Conservation (phyloP, 768 basidiomycete species). For the Pulveroboletus sp. region DNA sequence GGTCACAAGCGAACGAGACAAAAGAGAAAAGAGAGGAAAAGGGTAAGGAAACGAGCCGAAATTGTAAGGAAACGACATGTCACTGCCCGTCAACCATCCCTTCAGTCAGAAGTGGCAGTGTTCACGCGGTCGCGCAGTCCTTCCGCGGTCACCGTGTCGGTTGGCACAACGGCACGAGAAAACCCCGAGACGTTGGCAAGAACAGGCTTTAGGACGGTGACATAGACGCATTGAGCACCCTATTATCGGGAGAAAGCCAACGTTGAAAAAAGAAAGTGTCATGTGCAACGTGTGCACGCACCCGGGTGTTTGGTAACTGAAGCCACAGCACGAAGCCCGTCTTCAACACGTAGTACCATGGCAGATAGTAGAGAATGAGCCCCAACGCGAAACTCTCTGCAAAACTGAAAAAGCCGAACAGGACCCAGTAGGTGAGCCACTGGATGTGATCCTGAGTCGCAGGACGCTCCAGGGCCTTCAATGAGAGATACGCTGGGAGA, state of each 20-base stretch:
- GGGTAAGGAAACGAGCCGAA: neutral
- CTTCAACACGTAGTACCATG: slow-evolving; percentile 95
- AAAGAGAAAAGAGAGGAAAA: neutral
- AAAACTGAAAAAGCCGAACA: slow-evolving; percentile 93
- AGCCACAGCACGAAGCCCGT: slow-evolving; percentile 88
- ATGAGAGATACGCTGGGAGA: slow-evolving; percentile 91
- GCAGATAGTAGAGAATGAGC: slow-evolving; percentile 83
- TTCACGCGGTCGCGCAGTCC: slow-evolving; percentile 43
- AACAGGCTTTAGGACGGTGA: slow-evolving; percentile 72
- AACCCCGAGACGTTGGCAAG: slow-evolving; percentile 57
- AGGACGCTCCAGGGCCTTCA: slow-evolving; percentile 91
- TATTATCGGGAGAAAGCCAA: slow-evolving; percentile 27
- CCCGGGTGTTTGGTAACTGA: slow-evolving; percentile 79
- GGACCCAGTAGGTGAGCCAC: slow-evolving; percentile 98
- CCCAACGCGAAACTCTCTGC: slow-evolving; percentile 81
- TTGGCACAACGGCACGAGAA: slow-evolving; percentile 39
- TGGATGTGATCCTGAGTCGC: slow-evolving; percentile 80
- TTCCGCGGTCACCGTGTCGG: slow-evolving; percentile 49
- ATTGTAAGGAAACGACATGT: no score
- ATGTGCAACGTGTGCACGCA: slow-evolving; percentile 38
- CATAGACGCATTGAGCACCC: slow-evolving; percentile 85
- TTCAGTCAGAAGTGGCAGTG: slow-evolving; percentile 34
- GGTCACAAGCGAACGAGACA: neutral
- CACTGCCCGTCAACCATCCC: neutral
- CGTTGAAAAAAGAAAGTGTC: neutral